Evolutionary conservation across 164 flowering plant species (phyloP).

Genomic region (Sedum album): DNA sequence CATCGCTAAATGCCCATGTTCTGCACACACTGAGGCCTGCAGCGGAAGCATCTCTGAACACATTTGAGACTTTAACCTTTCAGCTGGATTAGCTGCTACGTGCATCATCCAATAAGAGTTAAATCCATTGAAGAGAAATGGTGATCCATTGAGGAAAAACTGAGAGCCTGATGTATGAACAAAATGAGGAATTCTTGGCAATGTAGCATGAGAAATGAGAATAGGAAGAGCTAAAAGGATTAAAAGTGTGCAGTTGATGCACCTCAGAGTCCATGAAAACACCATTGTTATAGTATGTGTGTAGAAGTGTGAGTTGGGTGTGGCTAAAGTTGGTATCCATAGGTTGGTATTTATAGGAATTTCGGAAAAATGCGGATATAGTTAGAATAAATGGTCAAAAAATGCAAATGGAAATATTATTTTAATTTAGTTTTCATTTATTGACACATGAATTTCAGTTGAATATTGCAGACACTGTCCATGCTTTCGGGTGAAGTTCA

Average conservation of each 20-base stretch:
- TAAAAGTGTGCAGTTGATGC: conserved; percentile 17
- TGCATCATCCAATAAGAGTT: conserved; percentile 52
- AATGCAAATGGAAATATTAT: too few species aligned
- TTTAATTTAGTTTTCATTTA: too few species aligned
- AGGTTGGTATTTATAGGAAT: conserved; percentile 12
- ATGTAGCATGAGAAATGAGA: conserved; percentile 7
- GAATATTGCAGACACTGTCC: too few species aligned
- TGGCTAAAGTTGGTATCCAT: conserved; percentile 1
- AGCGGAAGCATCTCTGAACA: conserved; percentile 25
- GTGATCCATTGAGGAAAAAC: conserved; percentile 18
- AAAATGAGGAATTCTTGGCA: conserved; percentile 15
- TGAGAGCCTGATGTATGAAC: conserved; percentile 17
- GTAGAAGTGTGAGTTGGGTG: conserved; percentile 3
- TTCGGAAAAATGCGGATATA: background rate
- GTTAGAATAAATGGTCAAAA: too few species aligned
- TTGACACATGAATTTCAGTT: too few species aligned
- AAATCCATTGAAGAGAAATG: conserved; percentile 39
- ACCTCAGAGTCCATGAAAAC: background rate
- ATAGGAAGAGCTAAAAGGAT: conserved; percentile 26
- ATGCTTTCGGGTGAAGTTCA: too few species aligned
- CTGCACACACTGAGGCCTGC: conserved; percentile 32
- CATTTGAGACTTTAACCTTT: conserved; percentile 24
- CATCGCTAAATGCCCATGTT: conserved; percentile 53
- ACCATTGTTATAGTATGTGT: background rate
- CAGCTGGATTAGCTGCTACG: conserved; percentile 23